Percentiles rank a stretch among this genome's conserved stretches.
phyloP scores from a whole-genome alignment of 495 filamentous ascomycete genomes.

The Eremomyces bilateralis region DNA sequence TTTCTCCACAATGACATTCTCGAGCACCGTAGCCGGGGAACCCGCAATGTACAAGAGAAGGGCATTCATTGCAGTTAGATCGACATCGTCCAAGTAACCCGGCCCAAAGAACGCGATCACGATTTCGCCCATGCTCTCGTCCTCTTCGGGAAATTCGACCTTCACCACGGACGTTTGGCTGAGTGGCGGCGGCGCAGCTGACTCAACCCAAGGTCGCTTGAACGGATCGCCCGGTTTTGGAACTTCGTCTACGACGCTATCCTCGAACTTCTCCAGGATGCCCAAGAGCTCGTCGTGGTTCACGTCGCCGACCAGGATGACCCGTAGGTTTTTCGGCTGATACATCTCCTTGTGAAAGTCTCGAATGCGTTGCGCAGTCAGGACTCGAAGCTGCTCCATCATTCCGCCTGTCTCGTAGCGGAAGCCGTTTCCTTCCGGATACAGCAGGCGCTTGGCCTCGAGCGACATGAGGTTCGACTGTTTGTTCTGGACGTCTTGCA shows the following conservation, averaged over 20 bases:
- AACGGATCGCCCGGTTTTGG: constrained; percentile 53
- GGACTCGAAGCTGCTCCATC: constrained; percentile 70
- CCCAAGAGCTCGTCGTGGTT: constrained; percentile 59
- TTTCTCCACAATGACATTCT: constrained; percentile 81
- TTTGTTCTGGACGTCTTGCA: constrained; percentile 86
- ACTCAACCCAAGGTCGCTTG: constrained; percentile 79
- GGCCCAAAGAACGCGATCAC: constrained; percentile 71
- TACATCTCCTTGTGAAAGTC: constrained; percentile 95
- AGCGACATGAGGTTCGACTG: constrained; percentile 68
- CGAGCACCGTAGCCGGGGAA: constrained; percentile 76
- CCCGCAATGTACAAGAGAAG: constrained; percentile 69
- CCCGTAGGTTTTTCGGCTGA: constrained; percentile 83
- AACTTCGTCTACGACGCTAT: constrained; percentile 60
- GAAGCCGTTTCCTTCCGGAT: constrained; percentile 78
- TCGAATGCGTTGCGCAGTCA: constrained; percentile 76
- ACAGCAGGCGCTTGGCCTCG: constrained; percentile 50
- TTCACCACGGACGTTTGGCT: constrained; percentile 45
- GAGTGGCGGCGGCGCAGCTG: constrained; percentile 48
- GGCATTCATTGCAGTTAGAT: constrained; percentile 39
- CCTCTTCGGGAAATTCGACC: constrained; percentile 89
- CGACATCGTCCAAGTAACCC: constrained; percentile 34
- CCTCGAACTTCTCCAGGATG: constrained; percentile 73
- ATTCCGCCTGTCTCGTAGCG: constrained; percentile 93
- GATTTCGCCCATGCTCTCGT: constrained; percentile 79
- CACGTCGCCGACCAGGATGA: constrained; percentile 76